Conservation (phyloP, 192 early-diverging fungal genomes). For the Piromyces sp. region DNA sequence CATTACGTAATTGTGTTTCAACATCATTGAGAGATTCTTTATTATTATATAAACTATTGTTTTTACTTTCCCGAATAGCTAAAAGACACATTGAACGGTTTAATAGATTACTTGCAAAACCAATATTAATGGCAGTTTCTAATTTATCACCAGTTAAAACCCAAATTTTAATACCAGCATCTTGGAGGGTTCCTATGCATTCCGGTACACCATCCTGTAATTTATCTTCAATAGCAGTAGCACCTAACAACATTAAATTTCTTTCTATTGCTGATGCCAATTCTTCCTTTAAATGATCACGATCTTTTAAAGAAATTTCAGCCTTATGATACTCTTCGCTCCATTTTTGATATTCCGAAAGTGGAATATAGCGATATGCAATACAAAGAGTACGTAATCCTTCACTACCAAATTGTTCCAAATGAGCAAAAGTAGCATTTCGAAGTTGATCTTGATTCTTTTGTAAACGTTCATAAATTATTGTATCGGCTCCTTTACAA, state of each 20-base stretch:
- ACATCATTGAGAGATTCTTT: slow-evolving; percentile 5
- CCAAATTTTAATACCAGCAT: slow-evolving; percentile 88
- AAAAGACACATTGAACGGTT: slow-evolving; percentile 67
- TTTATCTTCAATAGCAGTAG: slow-evolving; percentile 96
- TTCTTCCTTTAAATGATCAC: slow-evolving; percentile 63
- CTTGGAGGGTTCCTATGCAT: slow-evolving; percentile 62
- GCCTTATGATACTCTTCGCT: slow-evolving; percentile 54
- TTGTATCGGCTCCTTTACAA: slow-evolving; percentile 87
- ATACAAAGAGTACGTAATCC: slow-evolving; percentile 72
- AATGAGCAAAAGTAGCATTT: slow-evolving; percentile 49
- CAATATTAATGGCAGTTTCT: slow-evolving; percentile 96
- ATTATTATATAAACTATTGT: neutral
- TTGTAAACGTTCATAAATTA: slow-evolving; percentile 70
- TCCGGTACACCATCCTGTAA: slow-evolving; percentile 95
- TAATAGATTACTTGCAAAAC: slow-evolving; percentile 80
- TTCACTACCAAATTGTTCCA: slow-evolving; percentile 70
- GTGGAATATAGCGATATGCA: slow-evolving; percentile 51
- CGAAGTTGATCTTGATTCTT: slow-evolving; percentile 48
- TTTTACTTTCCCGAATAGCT: slow-evolving; percentile 20
- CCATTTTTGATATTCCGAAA: slow-evolving; percentile 57
- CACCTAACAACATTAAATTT: slow-evolving; percentile 65
- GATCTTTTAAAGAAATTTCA: slow-evolving; percentile 46
- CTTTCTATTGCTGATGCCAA: slow-evolving; percentile 65
- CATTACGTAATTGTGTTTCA: neutral
- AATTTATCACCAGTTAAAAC: slow-evolving; percentile 94